Percentiles rank a stretch among this genome's conserved stretches.
Evolutionary conservation across 139 green algal species (phyloP).

Genomic region (Auxenochlorella protothecoides): DNA sequence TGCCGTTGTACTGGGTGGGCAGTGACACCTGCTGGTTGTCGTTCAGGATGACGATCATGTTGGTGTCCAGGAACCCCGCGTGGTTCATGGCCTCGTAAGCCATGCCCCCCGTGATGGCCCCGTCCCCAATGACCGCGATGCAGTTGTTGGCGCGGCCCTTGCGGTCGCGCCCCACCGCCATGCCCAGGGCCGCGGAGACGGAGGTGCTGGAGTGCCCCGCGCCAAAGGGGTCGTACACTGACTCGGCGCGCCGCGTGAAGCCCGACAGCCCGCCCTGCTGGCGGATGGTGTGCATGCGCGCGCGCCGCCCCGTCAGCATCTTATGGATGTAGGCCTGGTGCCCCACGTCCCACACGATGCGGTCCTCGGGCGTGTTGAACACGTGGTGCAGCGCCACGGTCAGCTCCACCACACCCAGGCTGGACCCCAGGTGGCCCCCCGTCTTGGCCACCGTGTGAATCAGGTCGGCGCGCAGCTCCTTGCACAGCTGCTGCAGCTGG

Average conservation of each 20-base stretch:
- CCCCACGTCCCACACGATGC: constrained; percentile 93
- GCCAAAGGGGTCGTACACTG: constrained; percentile 94
- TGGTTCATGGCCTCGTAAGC: constrained; percentile 99
- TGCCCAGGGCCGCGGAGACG: constrained; percentile 90
- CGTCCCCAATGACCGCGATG: constrained; percentile 89
- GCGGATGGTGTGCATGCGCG: constrained; percentile 85
- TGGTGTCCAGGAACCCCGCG: constrained; percentile 96
- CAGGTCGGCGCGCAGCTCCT: constrained; percentile 88
- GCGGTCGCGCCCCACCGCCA: constrained; percentile 91
- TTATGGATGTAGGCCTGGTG: constrained; percentile 97
- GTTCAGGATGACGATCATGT: constrained; percentile 99
- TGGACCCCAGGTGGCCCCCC: constrained; percentile 81
- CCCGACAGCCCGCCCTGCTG: constrained; percentile 83
- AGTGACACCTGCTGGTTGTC: constrained; percentile 99
- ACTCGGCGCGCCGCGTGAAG: constrained; percentile 94
- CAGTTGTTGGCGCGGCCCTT: constrained; percentile 58
- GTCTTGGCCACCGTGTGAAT: constrained; percentile 78
- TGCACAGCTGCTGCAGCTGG: constrained; percentile 88
- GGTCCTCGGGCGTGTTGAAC: constrained; percentile 83
- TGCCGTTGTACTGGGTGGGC: constrained; percentile 93
- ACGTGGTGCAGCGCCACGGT: constrained; percentile 97
- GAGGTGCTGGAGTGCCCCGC: constrained; percentile 93
- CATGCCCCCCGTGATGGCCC: constrained; percentile 98
- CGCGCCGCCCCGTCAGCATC: constrained; percentile 88
- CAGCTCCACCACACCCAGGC: constrained; percentile 92